These are phyloP conservation scores for Artemisia princeps DNA, from an alignment of 140 eudicot genomes.

Conservation along the genomic window DNA sequence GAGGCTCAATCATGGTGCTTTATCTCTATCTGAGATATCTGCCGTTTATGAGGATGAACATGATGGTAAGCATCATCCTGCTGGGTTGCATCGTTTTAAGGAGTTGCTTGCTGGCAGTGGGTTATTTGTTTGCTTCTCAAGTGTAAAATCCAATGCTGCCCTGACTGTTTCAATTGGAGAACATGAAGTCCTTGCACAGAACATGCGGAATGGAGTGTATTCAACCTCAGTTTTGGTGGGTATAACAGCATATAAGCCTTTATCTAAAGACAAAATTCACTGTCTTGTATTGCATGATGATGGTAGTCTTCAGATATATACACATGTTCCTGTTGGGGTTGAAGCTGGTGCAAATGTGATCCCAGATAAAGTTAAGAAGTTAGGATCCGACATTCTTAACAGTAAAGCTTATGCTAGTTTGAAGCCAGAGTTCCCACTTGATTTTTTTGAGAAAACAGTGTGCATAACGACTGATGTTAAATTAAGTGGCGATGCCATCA, in stretches of 20 bases:
- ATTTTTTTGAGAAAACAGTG: slow-evolving; percentile 89
- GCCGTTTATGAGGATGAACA: slow-evolving; percentile 73
- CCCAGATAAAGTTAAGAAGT: slow-evolving; percentile 78
- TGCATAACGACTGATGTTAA: slow-evolving; percentile 92
- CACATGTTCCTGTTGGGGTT: slow-evolving; percentile 74
- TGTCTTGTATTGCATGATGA: slow-evolving; percentile 94
- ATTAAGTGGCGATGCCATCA: slow-evolving; percentile 81
- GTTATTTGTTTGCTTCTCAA: slow-evolving; percentile 81
- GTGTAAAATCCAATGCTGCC: slow-evolving; percentile 72
- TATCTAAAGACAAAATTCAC: slow-evolving; percentile 89
- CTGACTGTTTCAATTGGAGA: slow-evolving; percentile 68
- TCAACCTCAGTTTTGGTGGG: slow-evolving; percentile 90
- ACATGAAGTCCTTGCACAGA: slow-evolving; percentile 72
- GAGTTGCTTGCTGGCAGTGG: slow-evolving; percentile 84
- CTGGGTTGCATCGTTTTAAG: slow-evolving; percentile 88
- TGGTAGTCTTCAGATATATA: slow-evolving; percentile 96
- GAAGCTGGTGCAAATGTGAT: slow-evolving; percentile 53
- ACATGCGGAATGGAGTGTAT: slow-evolving; percentile 75
- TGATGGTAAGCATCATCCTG: slow-evolving; percentile 61
- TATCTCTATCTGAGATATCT: slow-evolving; percentile 60
- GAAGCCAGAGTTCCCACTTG: slow-evolving; percentile 94
- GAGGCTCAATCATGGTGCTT: slow-evolving; percentile 58
- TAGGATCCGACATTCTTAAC: slow-evolving; percentile 76
- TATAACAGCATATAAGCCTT: slow-evolving; percentile 77
- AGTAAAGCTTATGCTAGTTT: slow-evolving; percentile 86